Conservation (phyloP, 2,329 filamentous ascomycete genomes). For the Nothomitra cinnamomea region DNA sequence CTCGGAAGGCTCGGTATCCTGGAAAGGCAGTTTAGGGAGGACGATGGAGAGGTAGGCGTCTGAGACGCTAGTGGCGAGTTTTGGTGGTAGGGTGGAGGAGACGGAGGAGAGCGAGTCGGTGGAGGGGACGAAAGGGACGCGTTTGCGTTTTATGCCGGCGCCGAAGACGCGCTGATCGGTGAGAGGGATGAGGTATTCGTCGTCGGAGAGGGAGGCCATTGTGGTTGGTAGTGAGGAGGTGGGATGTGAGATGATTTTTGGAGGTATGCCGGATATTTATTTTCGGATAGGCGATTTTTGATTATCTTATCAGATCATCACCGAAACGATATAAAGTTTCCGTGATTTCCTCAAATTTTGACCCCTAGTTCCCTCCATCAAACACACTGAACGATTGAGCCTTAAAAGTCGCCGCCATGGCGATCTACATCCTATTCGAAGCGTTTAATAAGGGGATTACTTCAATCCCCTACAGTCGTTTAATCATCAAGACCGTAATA, state of each 20-base stretch:
- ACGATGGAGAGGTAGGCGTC: constrained; percentile 53
- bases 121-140: constrained; percentile 41
- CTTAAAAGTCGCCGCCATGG: constrained; percentile 30
- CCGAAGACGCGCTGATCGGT: constrained; percentile 43
- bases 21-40: constrained; percentile 25
- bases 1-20: too few species aligned
- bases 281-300: neutral
- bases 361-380: neutral
- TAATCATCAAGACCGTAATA: constrained; percentile 34
- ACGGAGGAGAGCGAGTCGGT: constrained; percentile 20
- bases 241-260: neutral
- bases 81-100: constrained; percentile 14
- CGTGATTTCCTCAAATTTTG: neutral
- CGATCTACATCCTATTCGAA: constrained; percentile 40
- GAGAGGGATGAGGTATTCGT: constrained; percentile 40
- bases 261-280: neutral
- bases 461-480: constrained; percentile 35
- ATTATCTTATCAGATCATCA: neutral
- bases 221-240: neutral
- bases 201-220: constrained; percentile 24
- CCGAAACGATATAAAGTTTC: neutral
- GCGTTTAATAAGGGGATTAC: constrained; percentile 35
- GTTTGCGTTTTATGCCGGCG: constrained; percentile 44
- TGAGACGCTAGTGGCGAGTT: constrained; percentile 22
- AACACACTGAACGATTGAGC: neutral